Evolutionary conservation across 2,329 filamentous ascomycete genomes (phyloP).

Genomic region (Neophaeococcomyces mojaviensis): DNA sequence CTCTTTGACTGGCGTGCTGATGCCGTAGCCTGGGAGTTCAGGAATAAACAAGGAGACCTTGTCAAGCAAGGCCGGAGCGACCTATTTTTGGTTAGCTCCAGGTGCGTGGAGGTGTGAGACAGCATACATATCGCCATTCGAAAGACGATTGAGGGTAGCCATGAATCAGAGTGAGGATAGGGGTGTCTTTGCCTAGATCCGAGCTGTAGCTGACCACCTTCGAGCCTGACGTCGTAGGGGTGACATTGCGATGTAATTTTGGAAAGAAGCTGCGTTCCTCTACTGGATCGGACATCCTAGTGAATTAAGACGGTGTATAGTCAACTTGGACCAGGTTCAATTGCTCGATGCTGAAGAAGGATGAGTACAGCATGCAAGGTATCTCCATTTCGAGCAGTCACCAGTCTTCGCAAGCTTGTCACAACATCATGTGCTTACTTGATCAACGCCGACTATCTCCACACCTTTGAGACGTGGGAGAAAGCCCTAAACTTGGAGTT

Average conservation of each 20-base stretch:
- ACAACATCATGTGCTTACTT: too few relatives aligned
- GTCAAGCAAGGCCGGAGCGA: constrained; percentile 14
- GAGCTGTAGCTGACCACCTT: constrained; percentile 20
- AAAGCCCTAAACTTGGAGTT: too few relatives aligned
- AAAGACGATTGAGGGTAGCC: constrained; percentile 23
- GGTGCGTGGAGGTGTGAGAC: background rate
- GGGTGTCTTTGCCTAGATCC: constrained; percentile 14
- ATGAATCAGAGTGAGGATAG: constrained; percentile 22
- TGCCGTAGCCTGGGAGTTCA: constrained; percentile 23
- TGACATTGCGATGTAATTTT: constrained; percentile 13
- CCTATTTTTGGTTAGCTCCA: constrained; percentile 3
- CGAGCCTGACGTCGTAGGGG: constrained; percentile 17
- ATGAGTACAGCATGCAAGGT: too few relatives aligned
- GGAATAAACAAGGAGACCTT: constrained; percentile 20
- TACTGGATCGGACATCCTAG: background rate
- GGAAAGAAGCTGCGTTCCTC: constrained; percentile 5
- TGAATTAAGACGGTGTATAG: too few relatives aligned
- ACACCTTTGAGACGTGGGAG: too few relatives aligned
- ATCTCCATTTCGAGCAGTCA: too few relatives aligned
- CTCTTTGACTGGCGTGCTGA: constrained; percentile 18
- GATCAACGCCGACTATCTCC: too few relatives aligned
- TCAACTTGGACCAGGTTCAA: too few relatives aligned
- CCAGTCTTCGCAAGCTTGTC: too few relatives aligned
- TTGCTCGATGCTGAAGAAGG: too few relatives aligned
- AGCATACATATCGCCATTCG: constrained; percentile 14